Evolutionary conservation across 179 eudicot genomes (phyloP).

Genomic region (Amaranthus tricolor): DNA sequence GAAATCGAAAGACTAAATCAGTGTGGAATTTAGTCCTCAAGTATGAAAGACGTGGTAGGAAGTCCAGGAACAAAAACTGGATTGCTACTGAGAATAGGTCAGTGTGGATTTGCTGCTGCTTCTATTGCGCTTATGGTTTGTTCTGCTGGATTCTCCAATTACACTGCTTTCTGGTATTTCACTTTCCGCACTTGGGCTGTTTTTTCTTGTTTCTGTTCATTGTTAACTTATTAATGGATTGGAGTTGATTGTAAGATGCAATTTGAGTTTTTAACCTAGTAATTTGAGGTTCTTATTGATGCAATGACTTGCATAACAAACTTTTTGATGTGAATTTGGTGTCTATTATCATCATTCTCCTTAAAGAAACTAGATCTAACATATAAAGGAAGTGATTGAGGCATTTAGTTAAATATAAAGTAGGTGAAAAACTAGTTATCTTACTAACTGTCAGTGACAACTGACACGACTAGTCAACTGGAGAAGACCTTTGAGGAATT

Average conservation of each 20-base stretch:
- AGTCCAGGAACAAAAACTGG: slow-evolving; percentile 82
- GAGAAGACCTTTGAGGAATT: no score
- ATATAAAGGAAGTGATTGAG: no score
- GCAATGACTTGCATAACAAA: no score
- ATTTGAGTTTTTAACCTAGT: not conserved
- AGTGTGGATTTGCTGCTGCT: slow-evolving; percentile 80
- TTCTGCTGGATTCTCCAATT: slow-evolving; percentile 71
- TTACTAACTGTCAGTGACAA: no score
- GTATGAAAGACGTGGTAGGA: slow-evolving; percentile 78
- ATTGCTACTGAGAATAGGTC: slow-evolving; percentile 68
- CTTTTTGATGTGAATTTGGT: no score
- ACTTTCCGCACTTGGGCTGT: not conserved
- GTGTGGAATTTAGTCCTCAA: not conserved
- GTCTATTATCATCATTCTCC: no score
- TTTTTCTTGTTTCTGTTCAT: not conserved
- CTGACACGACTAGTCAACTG: no score
- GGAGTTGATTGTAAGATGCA: not conserved
- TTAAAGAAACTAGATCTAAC: no score
- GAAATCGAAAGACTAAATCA: slow-evolving; percentile 5
- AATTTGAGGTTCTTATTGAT: no score
- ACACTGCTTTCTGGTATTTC: slow-evolving; percentile 86
- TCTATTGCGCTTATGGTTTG: slow-evolving; percentile 76
- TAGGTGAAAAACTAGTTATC: no score
- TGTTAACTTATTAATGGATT: not conserved
- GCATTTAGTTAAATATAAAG: no score